A percentile compares a stretch with the other conserved stretches of the same genome.
These are phyloP conservation scores for Agaricus subrufescens DNA, from an alignment of 768 basidiomycete species.

Conservation along the genomic window DNA sequence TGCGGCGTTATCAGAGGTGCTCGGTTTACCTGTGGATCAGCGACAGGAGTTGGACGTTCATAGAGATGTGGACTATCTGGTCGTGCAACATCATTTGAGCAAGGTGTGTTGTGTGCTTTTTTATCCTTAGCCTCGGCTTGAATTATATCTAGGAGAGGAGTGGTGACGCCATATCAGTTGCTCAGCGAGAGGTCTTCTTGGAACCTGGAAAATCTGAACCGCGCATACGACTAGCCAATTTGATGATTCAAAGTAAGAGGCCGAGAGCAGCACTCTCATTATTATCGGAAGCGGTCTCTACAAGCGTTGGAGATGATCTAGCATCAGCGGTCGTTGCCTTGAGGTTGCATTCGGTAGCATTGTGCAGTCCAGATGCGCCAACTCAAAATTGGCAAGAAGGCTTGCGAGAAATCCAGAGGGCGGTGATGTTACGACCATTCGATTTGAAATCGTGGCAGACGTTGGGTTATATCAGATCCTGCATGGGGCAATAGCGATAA, in stretches of 20 bases:
- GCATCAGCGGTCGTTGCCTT: slow-evolving; percentile 36
- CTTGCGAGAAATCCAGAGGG: slow-evolving; percentile 51
- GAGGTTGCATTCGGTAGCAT: slow-evolving; percentile 47
- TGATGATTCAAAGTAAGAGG: slow-evolving; percentile 48
- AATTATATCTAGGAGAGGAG: slow-evolving; percentile 37
- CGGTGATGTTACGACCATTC: slow-evolving; percentile 58
- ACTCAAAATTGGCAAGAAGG: slow-evolving; percentile 21
- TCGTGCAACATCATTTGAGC: slow-evolving; percentile 68
- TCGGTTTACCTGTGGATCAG: slow-evolving; percentile 61
- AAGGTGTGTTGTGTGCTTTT: slow-evolving; percentile 41
- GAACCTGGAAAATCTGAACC: slow-evolving; percentile 49
- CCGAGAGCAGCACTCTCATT: slow-evolving; percentile 40
- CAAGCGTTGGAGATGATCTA: slow-evolving; percentile 22
- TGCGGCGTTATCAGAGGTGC: slow-evolving; percentile 81
- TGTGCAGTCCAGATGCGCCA: slow-evolving; percentile 17
- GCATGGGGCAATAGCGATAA: slow-evolving; percentile 1
- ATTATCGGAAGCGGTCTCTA: slow-evolving; percentile 25
- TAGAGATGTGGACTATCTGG: slow-evolving; percentile 65
- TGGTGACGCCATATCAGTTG: slow-evolving; percentile 43
- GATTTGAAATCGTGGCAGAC: slow-evolving; percentile 50
- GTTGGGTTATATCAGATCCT: slow-evolving; percentile 48
- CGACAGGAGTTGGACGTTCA: slow-evolving; percentile 63
- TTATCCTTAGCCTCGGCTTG: background rate
- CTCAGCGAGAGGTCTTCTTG: slow-evolving; percentile 51
- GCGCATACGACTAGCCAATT: slow-evolving; percentile 49